Base-by-base conservation (phyloP, 495 filamentous ascomycete species). In the Aspergillus carlsbadensis region DNA sequence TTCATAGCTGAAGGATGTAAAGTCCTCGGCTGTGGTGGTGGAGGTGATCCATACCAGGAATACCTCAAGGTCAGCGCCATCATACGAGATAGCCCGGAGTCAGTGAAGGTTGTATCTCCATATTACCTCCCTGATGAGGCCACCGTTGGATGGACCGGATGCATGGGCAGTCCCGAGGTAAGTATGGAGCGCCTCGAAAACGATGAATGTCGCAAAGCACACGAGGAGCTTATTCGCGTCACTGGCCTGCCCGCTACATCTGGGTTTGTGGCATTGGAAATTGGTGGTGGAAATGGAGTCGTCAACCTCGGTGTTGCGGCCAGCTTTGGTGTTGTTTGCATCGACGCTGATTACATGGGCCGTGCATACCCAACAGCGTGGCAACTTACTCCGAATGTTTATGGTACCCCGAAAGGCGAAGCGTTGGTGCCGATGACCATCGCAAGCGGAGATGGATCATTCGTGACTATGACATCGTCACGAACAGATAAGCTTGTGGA, bases 1-100 rank as follows among this genome's bases (percentile, higher is more conserved):
- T 87, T 79, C 70, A 80, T 87, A 18, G 70, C 79, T 1, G 77
- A 74, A 20, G 84, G 84, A 1, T 82, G 81, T 59, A 82, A 83
- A 55, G 78, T 87, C 52, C 78, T 87, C 13, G 84, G 84, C 5
- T 82, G 79, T 1, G 84, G 82, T 7, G 67, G 67, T 8, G 84
- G 84, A 0, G 84, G 84, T 24, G 60, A 63, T 36, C 71, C 71
- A 17, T 68, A 68, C 40, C 63, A 60, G 13, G 63, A 63, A 46
- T 62, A 60, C 31, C 63, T 69, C 44, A 66, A 62, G 39, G 50
- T 55, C 10, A 59, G 50, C 8, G 50, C 54, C 7, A 52, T 60
- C 18, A 7, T 63, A 5, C 49, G 11, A 6, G 20, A 17, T 8
- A 14, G 36, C 3, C 61, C 64, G 10, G 64, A 58, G 0, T 40